Percentiles rank a stretch among this genome's conserved stretches.
phyloP scores from a whole-genome alignment of 116 monocot genomes.

The Cymodocea nodosa region DNA sequence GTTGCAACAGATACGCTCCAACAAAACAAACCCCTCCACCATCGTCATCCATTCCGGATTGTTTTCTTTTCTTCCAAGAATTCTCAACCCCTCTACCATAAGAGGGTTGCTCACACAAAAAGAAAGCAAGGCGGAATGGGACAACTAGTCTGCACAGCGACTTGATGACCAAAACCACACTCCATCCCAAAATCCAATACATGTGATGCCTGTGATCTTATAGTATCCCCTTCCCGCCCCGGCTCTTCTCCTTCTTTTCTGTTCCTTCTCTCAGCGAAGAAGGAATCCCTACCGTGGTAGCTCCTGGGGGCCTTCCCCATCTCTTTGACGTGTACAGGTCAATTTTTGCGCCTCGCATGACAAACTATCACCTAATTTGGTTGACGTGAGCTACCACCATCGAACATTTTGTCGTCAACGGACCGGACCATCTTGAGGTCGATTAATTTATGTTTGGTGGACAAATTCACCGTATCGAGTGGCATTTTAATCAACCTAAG shows the following conservation, averaged over 20 bases:
- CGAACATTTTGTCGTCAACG: no score
- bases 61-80: constrained; percentile 5
- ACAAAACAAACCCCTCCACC: no score
- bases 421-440: no score
- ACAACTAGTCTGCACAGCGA: neutral
- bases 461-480: no score
- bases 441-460: no score
- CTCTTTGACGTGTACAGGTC: neutral
- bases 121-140: neutral
- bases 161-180: neutral
- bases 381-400: no score
- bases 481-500: no score
- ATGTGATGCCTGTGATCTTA: neutral
- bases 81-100: neutral
- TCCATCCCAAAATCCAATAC: neutral
- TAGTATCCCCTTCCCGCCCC: no score
- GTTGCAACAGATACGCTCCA: no score
- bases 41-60: neutral
- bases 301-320: no score
- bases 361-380: no score
- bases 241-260: neutral
- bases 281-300: neutral
- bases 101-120: neutral
- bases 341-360: neutral
- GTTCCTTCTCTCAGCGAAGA: neutral